These are phyloP conservation scores for Xylaria acuta DNA, from an alignment of 495 filamentous ascomycete species.

Conservation along the genomic window DNA sequence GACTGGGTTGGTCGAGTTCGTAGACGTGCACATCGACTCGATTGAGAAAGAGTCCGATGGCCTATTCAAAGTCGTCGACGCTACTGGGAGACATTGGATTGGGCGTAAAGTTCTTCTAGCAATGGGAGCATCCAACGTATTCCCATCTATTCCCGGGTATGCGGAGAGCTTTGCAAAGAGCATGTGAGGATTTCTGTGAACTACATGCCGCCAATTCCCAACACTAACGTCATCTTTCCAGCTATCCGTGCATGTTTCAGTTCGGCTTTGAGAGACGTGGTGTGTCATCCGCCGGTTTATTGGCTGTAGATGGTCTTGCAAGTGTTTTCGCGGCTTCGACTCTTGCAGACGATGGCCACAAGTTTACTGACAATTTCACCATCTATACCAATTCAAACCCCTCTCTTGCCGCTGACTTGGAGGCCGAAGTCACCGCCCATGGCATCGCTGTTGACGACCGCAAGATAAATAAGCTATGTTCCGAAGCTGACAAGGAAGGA, in stretches of 20 bases:
- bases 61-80: slow-evolving; percentile 40
- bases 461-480: not conserved
- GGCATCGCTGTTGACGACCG: not conserved
- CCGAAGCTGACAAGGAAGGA: not conserved
- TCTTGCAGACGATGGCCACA: not conserved
- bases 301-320: slow-evolving; percentile 38
- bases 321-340: not conserved
- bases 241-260: slow-evolving; percentile 57
- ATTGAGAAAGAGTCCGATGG: slow-evolving; percentile 31
- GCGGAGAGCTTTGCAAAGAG: slow-evolving; percentile 33
- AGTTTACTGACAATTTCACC: not conserved
- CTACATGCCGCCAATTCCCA: not conserved
- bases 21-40: slow-evolving; percentile 37
- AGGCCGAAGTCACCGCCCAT: not conserved
- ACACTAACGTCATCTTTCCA: slow-evolving; percentile 21
- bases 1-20: slow-evolving; percentile 48
- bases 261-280: slow-evolving; percentile 53
- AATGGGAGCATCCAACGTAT: slow-evolving; percentile 43
- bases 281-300: slow-evolving; percentile 39
- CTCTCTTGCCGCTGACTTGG: not conserved
- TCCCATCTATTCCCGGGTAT: slow-evolving; percentile 40
- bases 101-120: slow-evolving; percentile 52
- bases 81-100: slow-evolving; percentile 37
- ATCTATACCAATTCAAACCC: slow-evolving; percentile 4
- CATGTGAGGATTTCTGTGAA: slow-evolving; percentile 36